Evolutionary conservation across 2,329 filamentous ascomycete species (phyloP).

Genomic region (Didymella arachidicola): DNA sequence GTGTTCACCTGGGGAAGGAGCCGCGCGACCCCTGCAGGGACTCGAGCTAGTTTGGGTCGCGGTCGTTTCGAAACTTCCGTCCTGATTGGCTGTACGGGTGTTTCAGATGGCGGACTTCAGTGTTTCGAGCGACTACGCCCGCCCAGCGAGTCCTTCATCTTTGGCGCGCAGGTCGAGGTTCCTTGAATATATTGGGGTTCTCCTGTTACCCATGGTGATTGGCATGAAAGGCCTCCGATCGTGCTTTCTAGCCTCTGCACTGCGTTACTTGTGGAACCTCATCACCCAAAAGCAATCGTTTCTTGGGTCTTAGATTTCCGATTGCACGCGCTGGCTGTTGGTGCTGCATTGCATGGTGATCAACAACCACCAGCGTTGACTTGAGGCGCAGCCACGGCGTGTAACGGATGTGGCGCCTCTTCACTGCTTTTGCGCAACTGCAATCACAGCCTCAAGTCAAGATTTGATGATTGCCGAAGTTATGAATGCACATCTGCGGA

Average conservation of each 20-base stretch:
- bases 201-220: slow-evolving; percentile 5
- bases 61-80: slow-evolving; percentile 11
- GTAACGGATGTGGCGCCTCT: not conserved
- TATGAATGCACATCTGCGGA: slow-evolving; percentile 9
- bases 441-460: slow-evolving; percentile 7
- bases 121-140: slow-evolving; percentile 20
- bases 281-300: not conserved
- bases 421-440: slow-evolving; percentile 9
- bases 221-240: slow-evolving; percentile 6
- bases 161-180: slow-evolving; percentile 15
- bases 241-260: slow-evolving; percentile 1
- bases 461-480: not conserved
- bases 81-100: slow-evolving; percentile 19
- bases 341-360: slow-evolving; percentile 3
- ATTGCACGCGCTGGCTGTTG: slow-evolving; percentile 7
- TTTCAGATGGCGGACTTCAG: slow-evolving; percentile 27
- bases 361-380: not conserved
- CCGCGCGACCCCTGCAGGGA: slow-evolving; percentile 16
- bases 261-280: slow-evolving; percentile 6
- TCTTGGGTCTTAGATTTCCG: slow-evolving; percentile 1
- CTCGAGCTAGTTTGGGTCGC: not conserved
- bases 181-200: slow-evolving; percentile 11
- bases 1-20: slow-evolving; percentile 18
- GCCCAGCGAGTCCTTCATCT: slow-evolving; percentile 23
- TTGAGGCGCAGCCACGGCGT: slow-evolving; percentile 3